These are phyloP conservation scores for Suillus plorans DNA, from an alignment of 768 basidiomycete genomes.

Conservation along the genomic window DNA sequence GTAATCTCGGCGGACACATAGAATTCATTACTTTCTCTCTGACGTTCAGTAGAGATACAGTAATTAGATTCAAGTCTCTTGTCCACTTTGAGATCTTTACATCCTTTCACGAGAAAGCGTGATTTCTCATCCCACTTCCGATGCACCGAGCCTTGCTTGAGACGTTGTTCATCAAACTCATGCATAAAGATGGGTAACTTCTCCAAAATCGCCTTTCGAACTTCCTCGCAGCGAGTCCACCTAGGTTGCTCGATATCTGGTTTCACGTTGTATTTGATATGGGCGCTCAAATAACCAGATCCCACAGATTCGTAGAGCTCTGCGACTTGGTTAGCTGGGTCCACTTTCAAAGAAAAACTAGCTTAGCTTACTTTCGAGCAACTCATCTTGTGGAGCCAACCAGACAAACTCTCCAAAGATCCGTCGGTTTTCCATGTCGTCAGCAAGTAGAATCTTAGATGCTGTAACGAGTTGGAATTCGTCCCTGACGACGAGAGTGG, in stretches of 20 bases:
- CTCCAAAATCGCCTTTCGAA: slow-evolving; percentile 65
- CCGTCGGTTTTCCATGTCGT: slow-evolving; percentile 75
- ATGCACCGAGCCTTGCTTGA: slow-evolving; percentile 47
- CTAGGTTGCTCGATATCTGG: slow-evolving; percentile 44
- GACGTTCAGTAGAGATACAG: neutral
- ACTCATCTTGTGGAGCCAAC: slow-evolving; percentile 81
- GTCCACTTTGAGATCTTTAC: slow-evolving; percentile 56
- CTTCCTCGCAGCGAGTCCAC: slow-evolving; percentile 39
- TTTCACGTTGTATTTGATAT: slow-evolving; percentile 73
- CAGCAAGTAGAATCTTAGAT: slow-evolving; percentile 70
- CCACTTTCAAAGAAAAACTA: no score
- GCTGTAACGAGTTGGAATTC: slow-evolving; percentile 67
- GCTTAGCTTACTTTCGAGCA: slow-evolving; percentile 64
- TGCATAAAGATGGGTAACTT: slow-evolving; percentile 84
- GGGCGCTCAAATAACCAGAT: slow-evolving; percentile 60
- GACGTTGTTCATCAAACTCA: slow-evolving; percentile 64
- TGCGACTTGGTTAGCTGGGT: slow-evolving; percentile 20
- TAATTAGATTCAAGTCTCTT: slow-evolving; percentile 55
- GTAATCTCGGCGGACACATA: slow-evolving; percentile 55
- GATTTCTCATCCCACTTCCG: slow-evolving; percentile 55
- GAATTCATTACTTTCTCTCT: slow-evolving; percentile 27
- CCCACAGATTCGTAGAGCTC: slow-evolving; percentile 76
- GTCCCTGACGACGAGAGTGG: slow-evolving; percentile 11
- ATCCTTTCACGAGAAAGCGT: slow-evolving; percentile 66
- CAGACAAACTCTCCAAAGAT: slow-evolving; percentile 71